Percentiles rank a stretch among this genome's conserved stretches.
Conservation (phyloP, 2,329 filamentous ascomycete genomes). For the Metarhizium album region DNA sequence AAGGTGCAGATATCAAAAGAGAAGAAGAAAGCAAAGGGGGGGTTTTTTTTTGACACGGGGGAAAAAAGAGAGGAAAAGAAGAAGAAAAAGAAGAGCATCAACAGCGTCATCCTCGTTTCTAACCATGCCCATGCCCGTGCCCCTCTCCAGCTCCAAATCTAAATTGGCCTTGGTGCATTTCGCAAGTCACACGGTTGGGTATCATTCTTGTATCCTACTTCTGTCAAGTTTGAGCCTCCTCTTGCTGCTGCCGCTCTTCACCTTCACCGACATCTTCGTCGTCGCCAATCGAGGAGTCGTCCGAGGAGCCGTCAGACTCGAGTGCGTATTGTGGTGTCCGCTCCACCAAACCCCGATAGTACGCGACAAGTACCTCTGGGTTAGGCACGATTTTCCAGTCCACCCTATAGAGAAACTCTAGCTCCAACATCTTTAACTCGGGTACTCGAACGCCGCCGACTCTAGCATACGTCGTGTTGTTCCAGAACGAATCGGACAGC, state of each 20-base stretch:
- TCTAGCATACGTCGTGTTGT: slow-evolving; percentile 89
- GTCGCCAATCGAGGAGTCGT: slow-evolving; percentile 3
- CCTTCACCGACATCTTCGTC: slow-evolving; percentile 20
- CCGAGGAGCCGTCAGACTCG: slow-evolving; percentile 25
- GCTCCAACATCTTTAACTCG: slow-evolving; percentile 80
- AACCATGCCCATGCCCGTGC: not conserved
- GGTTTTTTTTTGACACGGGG: too few relatives aligned
- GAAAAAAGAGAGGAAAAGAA: not conserved
- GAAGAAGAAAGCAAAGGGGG: not conserved
- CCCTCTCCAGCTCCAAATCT: not conserved
- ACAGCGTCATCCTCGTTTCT: not conserved
- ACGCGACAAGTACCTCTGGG: slow-evolving; percentile 85
- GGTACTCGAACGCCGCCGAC: slow-evolving; percentile 86
- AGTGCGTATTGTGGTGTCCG: slow-evolving; percentile 46
- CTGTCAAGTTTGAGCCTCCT: slow-evolving; percentile 6
- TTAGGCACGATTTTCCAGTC: slow-evolving; percentile 97
- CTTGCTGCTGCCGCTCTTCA: slow-evolving; percentile 16
- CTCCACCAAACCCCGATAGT: slow-evolving; percentile 79
- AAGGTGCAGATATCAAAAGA: not conserved
- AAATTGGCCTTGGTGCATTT: not conserved
- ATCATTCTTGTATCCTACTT: slow-evolving; percentile 8
- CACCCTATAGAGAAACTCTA: slow-evolving; percentile 85
- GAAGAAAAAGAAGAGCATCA: not conserved
- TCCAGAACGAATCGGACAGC: slow-evolving; percentile 95
- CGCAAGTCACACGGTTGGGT: slow-evolving; percentile 2